These are phyloP conservation scores for Dianthus caryophyllus DNA, from an alignment of 148 eudicot genomes.

Conservation along the genomic window DNA sequence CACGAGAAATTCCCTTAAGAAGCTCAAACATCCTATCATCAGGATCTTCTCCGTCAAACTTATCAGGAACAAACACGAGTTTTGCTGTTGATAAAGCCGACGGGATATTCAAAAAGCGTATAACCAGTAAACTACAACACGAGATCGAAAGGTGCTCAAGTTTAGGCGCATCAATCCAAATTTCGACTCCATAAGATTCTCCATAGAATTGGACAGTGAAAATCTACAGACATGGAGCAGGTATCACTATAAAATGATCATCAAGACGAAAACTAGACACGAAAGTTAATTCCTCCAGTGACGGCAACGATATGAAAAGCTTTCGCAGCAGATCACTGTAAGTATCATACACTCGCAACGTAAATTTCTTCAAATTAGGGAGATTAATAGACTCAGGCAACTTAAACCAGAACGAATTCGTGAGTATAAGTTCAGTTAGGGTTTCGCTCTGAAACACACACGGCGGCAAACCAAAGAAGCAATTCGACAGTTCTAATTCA, in stretches of 20 bases:
- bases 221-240: too few species aligned
- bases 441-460: neutral
- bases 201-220: too few species aligned
- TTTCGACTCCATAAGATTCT: too few species aligned
- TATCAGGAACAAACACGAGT: neutral
- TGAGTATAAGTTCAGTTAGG: neutral
- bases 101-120: neutral
- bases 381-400: neutral
- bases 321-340: neutral
- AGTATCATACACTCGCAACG: neutral
- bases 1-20: conserved; percentile 1
- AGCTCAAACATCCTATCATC: neutral
- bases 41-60: neutral
- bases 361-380: conserved; percentile 13
- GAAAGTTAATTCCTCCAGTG: neutral
- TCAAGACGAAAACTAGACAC: too few species aligned
- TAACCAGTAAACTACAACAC: neutral
- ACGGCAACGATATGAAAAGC: conserved; percentile 7
- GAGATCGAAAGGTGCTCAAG: neutral
- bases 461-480: neutral
- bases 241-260: too few species aligned
- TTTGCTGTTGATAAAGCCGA: neutral
- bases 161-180: neutral
- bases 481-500: neutral
- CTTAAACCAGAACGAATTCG: neutral